phyloP scores from a whole-genome alignment of 371 early-diverging fungal genomes.

The Syncephalastrum monosporum region DNA sequence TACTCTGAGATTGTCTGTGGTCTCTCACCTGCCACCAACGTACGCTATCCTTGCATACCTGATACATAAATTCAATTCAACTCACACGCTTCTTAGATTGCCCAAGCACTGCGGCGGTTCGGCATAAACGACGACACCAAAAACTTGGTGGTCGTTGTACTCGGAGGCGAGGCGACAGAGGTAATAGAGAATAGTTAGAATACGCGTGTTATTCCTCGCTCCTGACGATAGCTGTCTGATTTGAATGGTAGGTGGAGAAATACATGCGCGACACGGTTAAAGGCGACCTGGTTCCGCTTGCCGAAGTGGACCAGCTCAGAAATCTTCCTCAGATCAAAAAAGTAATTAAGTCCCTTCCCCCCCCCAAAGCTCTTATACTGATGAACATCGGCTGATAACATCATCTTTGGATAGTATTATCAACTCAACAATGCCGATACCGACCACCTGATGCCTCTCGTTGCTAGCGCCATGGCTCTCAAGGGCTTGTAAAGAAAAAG shows the following conservation, averaged over 20 bases:
- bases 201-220: not conserved
- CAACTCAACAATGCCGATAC: conserved; percentile 19
- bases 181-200: conserved; percentile 16
- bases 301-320: conserved; percentile 17
- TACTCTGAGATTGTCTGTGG: conserved; percentile 60
- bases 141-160: conserved; percentile 47
- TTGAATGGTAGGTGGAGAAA: conserved; percentile 22
- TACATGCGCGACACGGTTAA: conserved; percentile 35
- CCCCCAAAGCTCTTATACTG: not conserved
- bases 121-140: conserved; percentile 49
- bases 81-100: conserved; percentile 35
- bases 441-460: conserved; percentile 21
- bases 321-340: conserved; percentile 37
- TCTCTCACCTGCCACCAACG: conserved; percentile 54
- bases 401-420: conserved; percentile 27
- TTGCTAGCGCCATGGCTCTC: conserved; percentile 41
- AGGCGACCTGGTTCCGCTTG: conserved; percentile 38
- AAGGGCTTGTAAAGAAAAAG: conserved; percentile 20
- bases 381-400: not conserved
- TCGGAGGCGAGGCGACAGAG: conserved; percentile 45
- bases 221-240: not conserved
- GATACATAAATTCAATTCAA: not conserved
- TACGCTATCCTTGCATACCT: conserved; percentile 15
- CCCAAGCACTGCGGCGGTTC: conserved; percentile 52
- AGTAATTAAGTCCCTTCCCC: conserved; percentile 16